Base-by-base conservation (phyloP, 257 asterid genomes). In the Ilex aquifolium region DNA sequence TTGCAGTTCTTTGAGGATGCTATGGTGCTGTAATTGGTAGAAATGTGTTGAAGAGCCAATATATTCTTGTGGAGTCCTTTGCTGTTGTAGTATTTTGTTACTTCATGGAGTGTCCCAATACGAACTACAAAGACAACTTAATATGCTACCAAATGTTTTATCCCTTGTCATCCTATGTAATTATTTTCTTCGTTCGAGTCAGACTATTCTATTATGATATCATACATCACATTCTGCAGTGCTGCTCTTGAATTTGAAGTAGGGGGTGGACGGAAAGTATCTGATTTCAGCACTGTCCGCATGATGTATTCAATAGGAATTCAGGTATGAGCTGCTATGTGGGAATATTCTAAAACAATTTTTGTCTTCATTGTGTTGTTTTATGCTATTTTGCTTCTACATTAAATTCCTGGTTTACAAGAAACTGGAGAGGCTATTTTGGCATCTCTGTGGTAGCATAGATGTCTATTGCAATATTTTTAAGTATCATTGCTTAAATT, bases 241-340 rank as follows among this genome's bases (percentile, higher is more conserved):
- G 61, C 74, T 57, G 72, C 79, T 32, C 91, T 90, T 78, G 96
- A 93, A 72, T 66, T 93, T 67, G 97, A 93, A 79, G 74, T 93
- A 65, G 99, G 99, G 12, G 97, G 96, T 63, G 99, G 99, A 66
- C 84, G 96, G 76, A 93, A 86, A 88, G 63, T 93, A 74, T 90
- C 99, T 44, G 80, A 82, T 61, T 87, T 81, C 77, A 86, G 97
- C 78, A 79, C 95, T 27, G 65, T 87, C 59, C 94, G 97, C 67
- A 81, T 93, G 95, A 53, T 87, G 71, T 93, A 87, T 74, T 57
- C 96, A 31, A 79, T 93, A 44, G 95, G 99, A 61, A 73, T 88
- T 73, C 96, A 88, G 99, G 99, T 90, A 72, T 36, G 31, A 65
- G 39, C 52, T 42, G 30, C 57, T 14, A 36, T n/a, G 57, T 53